Evolutionary conservation across 805 yeast species (phyloP).

Genomic region (Candida ponderosae): DNA sequence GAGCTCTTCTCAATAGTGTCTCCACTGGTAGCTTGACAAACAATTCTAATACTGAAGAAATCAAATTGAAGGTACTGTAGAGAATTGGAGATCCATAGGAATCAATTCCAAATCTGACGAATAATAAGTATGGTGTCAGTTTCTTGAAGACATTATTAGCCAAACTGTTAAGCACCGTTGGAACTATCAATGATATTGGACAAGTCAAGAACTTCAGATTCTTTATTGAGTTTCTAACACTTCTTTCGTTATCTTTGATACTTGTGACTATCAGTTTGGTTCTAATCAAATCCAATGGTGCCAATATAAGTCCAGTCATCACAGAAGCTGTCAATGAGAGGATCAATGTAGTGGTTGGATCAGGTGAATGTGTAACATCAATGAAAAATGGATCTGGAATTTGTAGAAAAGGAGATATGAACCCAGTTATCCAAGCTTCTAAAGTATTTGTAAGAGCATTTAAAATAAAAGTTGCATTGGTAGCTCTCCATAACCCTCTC

Average conservation of each 20-base stretch:
- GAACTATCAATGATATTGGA: conserved; percentile 55
- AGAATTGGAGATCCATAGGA: conserved; percentile 52
- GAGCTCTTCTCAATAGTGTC: conserved; percentile 78
- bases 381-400: conserved; percentile 87
- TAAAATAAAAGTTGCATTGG: conserved; percentile 72
- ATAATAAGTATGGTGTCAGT: conserved; percentile 58
- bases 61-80: conserved; percentile 50
- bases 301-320: conserved; percentile 59
- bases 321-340: conserved; percentile 67
- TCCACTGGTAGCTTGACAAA: conserved; percentile 81
- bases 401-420: conserved; percentile 70
- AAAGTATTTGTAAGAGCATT: conserved; percentile 68
- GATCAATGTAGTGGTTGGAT: conserved; percentile 59
- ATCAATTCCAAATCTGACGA: conserved; percentile 57
- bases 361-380: conserved; percentile 74
- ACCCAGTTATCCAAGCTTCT: conserved; percentile 89
- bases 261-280: conserved; percentile 70
- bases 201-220: conserved; percentile 40
- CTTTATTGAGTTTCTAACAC: conserved; percentile 62
- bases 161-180: conserved; percentile 61
- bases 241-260: conserved; percentile 44
- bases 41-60: conserved; percentile 59
- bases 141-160: conserved; percentile 53
- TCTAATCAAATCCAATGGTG: conserved; percentile 78
- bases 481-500: conserved; percentile 63